These are phyloP conservation scores for Diospyros kaki DNA, from an alignment of 148 eudicot genomes.

Conservation along the genomic window DNA sequence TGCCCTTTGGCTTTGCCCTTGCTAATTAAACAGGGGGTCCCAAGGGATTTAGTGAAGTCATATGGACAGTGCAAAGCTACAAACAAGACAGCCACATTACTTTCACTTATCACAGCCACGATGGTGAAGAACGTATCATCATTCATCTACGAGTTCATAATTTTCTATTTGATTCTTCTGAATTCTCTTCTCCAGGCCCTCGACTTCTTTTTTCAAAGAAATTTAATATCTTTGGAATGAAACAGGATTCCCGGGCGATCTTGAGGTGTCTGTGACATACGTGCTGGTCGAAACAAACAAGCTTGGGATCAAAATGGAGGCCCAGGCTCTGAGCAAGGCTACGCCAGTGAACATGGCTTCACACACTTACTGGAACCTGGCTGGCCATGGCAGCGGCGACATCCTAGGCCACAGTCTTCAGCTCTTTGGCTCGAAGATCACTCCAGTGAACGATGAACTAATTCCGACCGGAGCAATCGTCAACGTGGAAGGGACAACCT, in stretches of 20 bases:
- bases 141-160: neutral
- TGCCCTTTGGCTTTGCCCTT: neutral
- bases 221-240: neutral
- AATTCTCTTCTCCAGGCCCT: neutral
- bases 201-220: too few species aligned
- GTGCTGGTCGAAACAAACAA: conserved; percentile 32
- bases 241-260: conserved; percentile 63
- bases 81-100: conserved; percentile 30
- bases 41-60: conserved; percentile 44
- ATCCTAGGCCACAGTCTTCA: conserved; percentile 50
- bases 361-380: conserved; percentile 80
- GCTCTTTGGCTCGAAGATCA: conserved; percentile 46
- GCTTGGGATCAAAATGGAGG: conserved; percentile 46
- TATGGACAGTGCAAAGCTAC: conserved; percentile 34
- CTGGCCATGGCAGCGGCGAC: conserved; percentile 58
- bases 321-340: conserved; percentile 47
- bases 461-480: conserved; percentile 58
- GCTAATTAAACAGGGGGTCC: conserved; percentile 40
- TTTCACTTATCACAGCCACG: conserved; percentile 35
- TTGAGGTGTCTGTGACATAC: conserved; percentile 55
- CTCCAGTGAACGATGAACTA: conserved; percentile 46
- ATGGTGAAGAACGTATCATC: conserved; percentile 45
- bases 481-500: conserved; percentile 42
- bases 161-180: neutral
- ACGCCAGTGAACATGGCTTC: conserved; percentile 77